These are phyloP conservation scores for Fusarium mundagurra DNA, from an alignment of 2,329 filamentous ascomycete species.

Conservation along the genomic window DNA sequence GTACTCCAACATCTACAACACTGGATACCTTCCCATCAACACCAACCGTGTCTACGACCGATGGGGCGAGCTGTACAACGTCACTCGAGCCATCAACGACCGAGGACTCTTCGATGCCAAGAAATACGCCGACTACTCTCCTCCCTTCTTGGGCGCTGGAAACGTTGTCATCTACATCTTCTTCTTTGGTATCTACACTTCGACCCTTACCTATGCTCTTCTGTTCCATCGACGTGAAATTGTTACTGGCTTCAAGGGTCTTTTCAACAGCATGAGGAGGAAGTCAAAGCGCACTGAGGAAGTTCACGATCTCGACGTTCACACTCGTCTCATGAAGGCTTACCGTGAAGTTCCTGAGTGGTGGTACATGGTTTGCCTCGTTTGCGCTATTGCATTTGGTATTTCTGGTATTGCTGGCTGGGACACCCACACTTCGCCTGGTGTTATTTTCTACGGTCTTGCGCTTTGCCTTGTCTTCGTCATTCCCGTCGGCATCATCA, in stretches of 20 bases:
- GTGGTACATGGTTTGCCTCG: slow-evolving; percentile 60
- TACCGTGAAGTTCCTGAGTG: slow-evolving; percentile 63
- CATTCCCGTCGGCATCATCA: slow-evolving; percentile 62
- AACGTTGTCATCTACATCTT: slow-evolving; percentile 63
- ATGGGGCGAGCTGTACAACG: slow-evolving; percentile 58
- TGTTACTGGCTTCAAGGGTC: slow-evolving; percentile 57
- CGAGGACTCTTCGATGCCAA: slow-evolving; percentile 56
- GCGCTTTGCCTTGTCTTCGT: slow-evolving; percentile 61
- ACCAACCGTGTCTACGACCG: slow-evolving; percentile 62
- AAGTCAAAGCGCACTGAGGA: slow-evolving; percentile 50
- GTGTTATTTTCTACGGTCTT: slow-evolving; percentile 62
- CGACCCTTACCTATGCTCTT: slow-evolving; percentile 59
- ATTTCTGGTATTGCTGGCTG: slow-evolving; percentile 58
- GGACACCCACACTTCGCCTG: slow-evolving; percentile 61
- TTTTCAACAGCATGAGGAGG: slow-evolving; percentile 57
- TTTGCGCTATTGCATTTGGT: slow-evolving; percentile 56
- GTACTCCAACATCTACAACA: slow-evolving; percentile 68
- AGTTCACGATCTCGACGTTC: slow-evolving; percentile 55
- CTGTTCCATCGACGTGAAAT: slow-evolving; percentile 65
- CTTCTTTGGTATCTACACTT: slow-evolving; percentile 65
- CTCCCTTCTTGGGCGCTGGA: slow-evolving; percentile 60
- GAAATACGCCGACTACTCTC: slow-evolving; percentile 61
- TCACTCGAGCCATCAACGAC: slow-evolving; percentile 53
- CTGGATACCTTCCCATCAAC: slow-evolving; percentile 64
- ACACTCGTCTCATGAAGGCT: slow-evolving; percentile 58